Base-by-base conservation (phyloP, 495 filamentous ascomycete species). In the Poronia punctata region DNA sequence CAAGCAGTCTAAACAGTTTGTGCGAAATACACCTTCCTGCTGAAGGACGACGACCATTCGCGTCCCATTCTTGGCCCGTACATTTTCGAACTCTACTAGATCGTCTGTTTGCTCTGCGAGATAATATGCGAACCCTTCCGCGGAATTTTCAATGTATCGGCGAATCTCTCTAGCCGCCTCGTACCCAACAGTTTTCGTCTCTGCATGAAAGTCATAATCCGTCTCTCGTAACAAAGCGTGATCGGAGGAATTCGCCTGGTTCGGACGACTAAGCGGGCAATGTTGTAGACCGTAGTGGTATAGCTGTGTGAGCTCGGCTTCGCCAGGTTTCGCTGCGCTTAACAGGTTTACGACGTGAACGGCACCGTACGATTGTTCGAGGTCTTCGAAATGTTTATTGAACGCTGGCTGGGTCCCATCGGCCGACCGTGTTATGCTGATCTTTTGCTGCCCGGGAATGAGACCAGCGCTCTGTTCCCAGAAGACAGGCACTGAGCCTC, bases 391-490 rank as follows among this genome's bases (percentile, higher is more conserved):
- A 56, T 98, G 92, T 54, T 86, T 89, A 61, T 96, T 80, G 51
- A 98, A 98, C 12, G 92, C 90, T 42, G 90, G 88, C 49, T 94
- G 86, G 1, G 88, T 93, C 18, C 90, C 93, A 60, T 97, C 88
- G 11, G 75, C 70, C 14, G 88, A 95, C 24, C 92, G 75, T 16
- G 90, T 94, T 30, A 96, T 75, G 39, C 84, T 79, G 25, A 97
- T 94, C 53, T 96, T 97, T 53, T 97, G 93, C 55, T 97, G 90
- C 8, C 83, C 84, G 2, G 92, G 93, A 28, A 97, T 65, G 18
- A 97, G 73, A 9, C 87, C 88, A 3, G 88, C 74, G 30, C 80
- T 74, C 58, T 97, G 93, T 60, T 98, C 92, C 92, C 92, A 98
- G 59, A 98, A 98, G 5, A 97, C 72, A 1, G 92, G 92, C 14